A percentile compares a stretch with the other conserved stretches of the same genome.
These are phyloP conservation scores for Austroboletus rostrupii DNA, from an alignment of 1,284 basidiomycete genomes.

Conservation along the genomic window DNA sequence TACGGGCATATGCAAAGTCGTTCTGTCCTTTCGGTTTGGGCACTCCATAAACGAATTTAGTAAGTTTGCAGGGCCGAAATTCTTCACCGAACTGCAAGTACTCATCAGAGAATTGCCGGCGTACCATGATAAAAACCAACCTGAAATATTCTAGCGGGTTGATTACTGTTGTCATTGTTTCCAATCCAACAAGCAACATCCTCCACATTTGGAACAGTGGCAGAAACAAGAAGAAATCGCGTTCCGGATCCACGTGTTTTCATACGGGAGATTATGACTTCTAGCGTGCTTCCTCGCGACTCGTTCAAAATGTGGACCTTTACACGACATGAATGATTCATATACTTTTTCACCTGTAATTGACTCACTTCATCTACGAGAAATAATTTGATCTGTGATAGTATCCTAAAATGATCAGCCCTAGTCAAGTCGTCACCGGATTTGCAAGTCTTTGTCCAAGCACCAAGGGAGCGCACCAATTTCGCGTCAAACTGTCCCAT, in stretches of 20 bases:
- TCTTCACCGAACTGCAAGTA: conserved; percentile 80
- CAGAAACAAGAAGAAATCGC: conserved; percentile 87
- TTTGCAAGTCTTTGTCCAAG: conserved; percentile 6
- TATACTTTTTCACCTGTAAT: background rate
- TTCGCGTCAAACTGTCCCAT: conserved; percentile 88
- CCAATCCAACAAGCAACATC: conserved; percentile 92
- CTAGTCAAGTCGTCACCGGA: conserved; percentile 34
- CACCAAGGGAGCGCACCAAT: conserved; percentile 53
- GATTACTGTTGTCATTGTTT: conserved; percentile 29
- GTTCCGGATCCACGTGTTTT: conserved; percentile 66
- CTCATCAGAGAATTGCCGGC: background rate
- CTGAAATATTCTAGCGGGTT: conserved; percentile 69
- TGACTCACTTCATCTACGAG: conserved; percentile 83
- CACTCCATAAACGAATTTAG: conserved; percentile 65
- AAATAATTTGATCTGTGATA: conserved; percentile 72
- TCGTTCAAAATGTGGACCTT: conserved; percentile 94
- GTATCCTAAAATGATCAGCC: conserved; percentile 59
- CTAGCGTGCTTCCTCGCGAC: conserved; percentile 83
- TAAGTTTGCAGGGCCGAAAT: conserved; percentile 81
- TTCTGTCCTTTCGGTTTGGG: conserved; percentile 60
- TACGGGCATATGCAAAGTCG: conserved; percentile 75
- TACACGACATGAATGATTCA: background rate
- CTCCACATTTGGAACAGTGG: conserved; percentile 89
- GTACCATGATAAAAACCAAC: conserved; percentile 35
- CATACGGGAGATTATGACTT: conserved; percentile 94